Evolutionary conservation across 345 rosid species (phyloP), one percentile per base, ranked within the genome.

Genomic region (Punica granatum): DNA sequence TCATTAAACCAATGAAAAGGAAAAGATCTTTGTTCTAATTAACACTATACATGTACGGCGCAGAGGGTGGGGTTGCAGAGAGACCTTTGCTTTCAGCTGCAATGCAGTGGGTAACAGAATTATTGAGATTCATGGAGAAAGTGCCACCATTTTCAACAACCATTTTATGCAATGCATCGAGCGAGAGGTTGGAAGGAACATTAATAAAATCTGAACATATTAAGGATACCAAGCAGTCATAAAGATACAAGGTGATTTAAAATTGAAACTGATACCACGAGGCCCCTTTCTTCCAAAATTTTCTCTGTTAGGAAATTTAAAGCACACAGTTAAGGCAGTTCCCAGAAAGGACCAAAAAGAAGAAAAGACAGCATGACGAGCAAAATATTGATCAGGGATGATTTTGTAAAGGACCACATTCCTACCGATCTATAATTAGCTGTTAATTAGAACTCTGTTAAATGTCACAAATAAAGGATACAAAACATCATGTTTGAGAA

Each of bases 81-180:
- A n/a, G 73, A 90, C 98, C 98, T 75, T 79, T 90, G 84, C 82
- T 89, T 82, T 90, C 96, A 59, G 94, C 92, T 63, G 98, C 98
- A 77, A 87, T 73, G 73, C 96, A 86, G 74, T 90, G 98, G 61
- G 94, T 93, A 67, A 93, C 98, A 18, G 92, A 74, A 62, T 75
- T 81, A 80, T 93, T 93, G 77, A 90, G 71, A 80, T 93, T 93
- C 99, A 91, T 93, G 10, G 99, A 90, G 78, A 93, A 93, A 49
- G 72, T 74, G 54, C 98, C 99, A 23, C 97, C 98, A 84, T 90
- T 88, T 84, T 90, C 90, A 68, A 77, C 94, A 76, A 89, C 88
- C 88, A 89, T 85, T 83, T 87, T 90, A 82, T 86, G 97, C 76
- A 90, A 84, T 18, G 78, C 70, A 78, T 89, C 92, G 35, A 89